Conservation (phyloP, 768 basidiomycete species). For the Panaeolus cyanescens region DNA sequence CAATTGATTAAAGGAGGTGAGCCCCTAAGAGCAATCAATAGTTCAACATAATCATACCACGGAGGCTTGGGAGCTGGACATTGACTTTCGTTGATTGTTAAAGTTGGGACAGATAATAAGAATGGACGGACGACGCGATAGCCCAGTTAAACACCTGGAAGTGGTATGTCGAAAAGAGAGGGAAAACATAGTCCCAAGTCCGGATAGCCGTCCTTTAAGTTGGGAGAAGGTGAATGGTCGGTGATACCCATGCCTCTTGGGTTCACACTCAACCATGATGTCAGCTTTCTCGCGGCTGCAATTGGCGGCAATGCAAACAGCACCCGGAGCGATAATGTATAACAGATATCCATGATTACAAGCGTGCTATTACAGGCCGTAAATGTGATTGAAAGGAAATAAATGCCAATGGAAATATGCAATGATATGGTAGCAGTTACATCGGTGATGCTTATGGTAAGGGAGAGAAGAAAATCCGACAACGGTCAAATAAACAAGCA, state of each 20-base stretch:
- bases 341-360: not conserved
- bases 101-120: slow-evolving; percentile 1
- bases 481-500: not conserved
- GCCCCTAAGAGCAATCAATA: not conserved
- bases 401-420: not conserved
- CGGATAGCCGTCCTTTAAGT: slow-evolving; percentile 1
- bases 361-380: not conserved
- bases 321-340: not conserved
- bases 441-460: not conserved
- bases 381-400: not conserved
- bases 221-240: not conserved
- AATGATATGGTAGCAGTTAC: not conserved
- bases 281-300: not conserved
- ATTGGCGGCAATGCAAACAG: not conserved
- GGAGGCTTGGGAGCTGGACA: slow-evolving; percentile 58
- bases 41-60: slow-evolving; percentile 20
- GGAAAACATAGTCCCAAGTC: slow-evolving; percentile 3
- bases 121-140: slow-evolving; percentile 1
- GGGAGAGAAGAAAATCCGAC: not conserved
- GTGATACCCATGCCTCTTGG: not conserved
- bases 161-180: not conserved
- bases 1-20: slow-evolving; percentile 3
- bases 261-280: not conserved
- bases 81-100: slow-evolving; percentile 22
- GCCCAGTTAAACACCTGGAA: not conserved